Percentiles rank a stretch among this genome's conserved stretches.
Evolutionary conservation across 1,284 basidiomycete species (phyloP).

Genomic region (Irpex sp.): DNA sequence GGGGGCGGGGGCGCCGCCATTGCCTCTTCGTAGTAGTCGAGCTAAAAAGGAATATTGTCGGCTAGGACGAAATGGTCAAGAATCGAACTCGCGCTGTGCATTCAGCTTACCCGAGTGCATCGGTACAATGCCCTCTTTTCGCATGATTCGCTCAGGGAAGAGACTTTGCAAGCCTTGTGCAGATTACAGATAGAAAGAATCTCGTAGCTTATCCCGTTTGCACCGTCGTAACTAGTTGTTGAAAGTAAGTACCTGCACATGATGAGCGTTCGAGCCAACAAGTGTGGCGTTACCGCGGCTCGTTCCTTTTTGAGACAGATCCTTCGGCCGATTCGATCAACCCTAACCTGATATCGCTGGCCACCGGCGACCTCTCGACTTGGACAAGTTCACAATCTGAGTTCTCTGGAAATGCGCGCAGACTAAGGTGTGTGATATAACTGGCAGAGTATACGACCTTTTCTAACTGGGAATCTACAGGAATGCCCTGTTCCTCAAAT

Average conservation of each 20-base stretch:
- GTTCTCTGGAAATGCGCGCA: background rate
- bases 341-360: background rate
- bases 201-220: too few species aligned
- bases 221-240: too few species aligned
- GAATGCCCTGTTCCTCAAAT: background rate
- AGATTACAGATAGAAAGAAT: too few species aligned
- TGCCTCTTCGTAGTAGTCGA: background rate
- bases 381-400: too few species aligned
- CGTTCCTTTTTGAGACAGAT: background rate
- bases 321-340: background rate
- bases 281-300: background rate
- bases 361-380: too few species aligned
- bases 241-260: too few species aligned
- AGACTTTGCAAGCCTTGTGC: too few species aligned
- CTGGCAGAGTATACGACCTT: background rate
- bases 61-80: background rate
- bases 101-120: too few species aligned
- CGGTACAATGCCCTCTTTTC: too few species aligned
- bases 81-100: background rate
- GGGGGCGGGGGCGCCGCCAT: too few species aligned
- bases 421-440: background rate
- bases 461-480: background rate
- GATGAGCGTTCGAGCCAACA: background rate
- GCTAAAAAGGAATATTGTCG: background rate
- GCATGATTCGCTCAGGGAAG: too few species aligned